Evolutionary conservation across 1,284 basidiomycete species (phyloP).

Genomic region (Trametes sp.): DNA sequence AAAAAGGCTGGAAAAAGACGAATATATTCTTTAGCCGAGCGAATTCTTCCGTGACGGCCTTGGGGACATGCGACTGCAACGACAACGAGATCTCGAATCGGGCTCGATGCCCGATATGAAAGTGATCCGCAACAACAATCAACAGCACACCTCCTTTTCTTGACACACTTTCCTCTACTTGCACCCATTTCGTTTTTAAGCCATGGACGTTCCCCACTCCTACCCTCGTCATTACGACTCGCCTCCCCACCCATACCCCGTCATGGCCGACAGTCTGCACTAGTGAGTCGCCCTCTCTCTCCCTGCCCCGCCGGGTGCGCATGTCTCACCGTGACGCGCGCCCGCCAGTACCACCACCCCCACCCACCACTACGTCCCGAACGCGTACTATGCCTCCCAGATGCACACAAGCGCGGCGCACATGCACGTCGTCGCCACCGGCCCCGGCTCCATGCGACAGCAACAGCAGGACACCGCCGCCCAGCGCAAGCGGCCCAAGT

Average conservation of each 20-base stretch:
- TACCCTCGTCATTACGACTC: constrained; percentile 35
- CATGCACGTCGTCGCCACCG: constrained; percentile 56
- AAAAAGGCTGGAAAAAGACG: constrained; percentile 28
- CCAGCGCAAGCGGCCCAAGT: constrained; percentile 83
- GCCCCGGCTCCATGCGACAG: constrained; percentile 45
- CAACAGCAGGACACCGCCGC: constrained; percentile 48
- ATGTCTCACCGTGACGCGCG: constrained; percentile 38
- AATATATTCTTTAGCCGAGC: constrained; percentile 33
- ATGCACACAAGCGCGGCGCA: constrained; percentile 47
- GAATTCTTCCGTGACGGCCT: constrained; percentile 33
- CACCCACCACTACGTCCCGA: constrained; percentile 50
- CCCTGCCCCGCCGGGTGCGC: constrained; percentile 7
- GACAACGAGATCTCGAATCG: constrained; percentile 35
- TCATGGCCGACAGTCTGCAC: constrained; percentile 65
- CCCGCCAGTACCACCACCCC: constrained; percentile 38
- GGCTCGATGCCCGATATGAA: constrained; percentile 39
- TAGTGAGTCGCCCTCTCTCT: constrained; percentile 55
- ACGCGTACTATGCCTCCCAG: constrained; percentile 53
- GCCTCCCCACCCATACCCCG: constrained; percentile 45
- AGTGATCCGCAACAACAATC: constrained; percentile 45
- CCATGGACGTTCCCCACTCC: constrained; percentile 35
- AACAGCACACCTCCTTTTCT: constrained; percentile 34
- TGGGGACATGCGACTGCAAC: constrained; percentile 29
- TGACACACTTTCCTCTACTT: constrained; percentile 28
- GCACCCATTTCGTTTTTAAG: constrained; percentile 39